A percentile compares a stretch with the other conserved stretches of the same genome.
Conservation (phyloP, 164 flowering plant genomes). For the Malania oleifera region DNA sequence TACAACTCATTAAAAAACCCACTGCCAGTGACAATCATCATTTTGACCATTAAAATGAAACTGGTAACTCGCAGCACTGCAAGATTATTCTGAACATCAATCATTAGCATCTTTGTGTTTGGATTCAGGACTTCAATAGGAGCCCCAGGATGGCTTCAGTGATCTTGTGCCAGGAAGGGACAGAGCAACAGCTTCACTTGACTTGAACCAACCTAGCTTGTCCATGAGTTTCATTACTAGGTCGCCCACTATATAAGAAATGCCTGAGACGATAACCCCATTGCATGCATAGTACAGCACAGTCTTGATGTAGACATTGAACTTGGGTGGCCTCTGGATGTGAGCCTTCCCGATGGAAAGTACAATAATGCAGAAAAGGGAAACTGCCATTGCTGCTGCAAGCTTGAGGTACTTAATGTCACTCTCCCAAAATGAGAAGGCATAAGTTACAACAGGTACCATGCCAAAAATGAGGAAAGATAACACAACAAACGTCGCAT, state of each 20-base stretch:
- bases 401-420: conserved; percentile 39
- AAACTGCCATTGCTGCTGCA: conserved; percentile 34
- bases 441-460: conserved; percentile 41
- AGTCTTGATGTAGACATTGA: conserved; percentile 27
- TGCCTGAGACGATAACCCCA: conserved; percentile 29
- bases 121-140: no score
- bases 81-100: no score
- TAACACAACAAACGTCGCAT: conserved; percentile 42
- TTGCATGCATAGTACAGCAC: conserved; percentile 21
- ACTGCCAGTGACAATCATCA: no score
- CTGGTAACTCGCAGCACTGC: no score
- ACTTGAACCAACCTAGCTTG: conserved; percentile 29
- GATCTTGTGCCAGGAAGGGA: no score
- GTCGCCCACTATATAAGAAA: conserved; percentile 31
- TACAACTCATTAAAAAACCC: no score
- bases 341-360: conserved; percentile 48
- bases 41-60: no score
- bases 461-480: conserved; percentile 56
- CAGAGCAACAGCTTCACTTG: no score
- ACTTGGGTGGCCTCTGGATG: conserved; percentile 19
- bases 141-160: no score
- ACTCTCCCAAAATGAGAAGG: conserved; percentile 41
- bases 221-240: conserved; percentile 28
- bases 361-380: conserved; percentile 37
- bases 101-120: no score